Conservation (phyloP, 257 asterid genomes). For the Nicotiana tabacum region DNA sequence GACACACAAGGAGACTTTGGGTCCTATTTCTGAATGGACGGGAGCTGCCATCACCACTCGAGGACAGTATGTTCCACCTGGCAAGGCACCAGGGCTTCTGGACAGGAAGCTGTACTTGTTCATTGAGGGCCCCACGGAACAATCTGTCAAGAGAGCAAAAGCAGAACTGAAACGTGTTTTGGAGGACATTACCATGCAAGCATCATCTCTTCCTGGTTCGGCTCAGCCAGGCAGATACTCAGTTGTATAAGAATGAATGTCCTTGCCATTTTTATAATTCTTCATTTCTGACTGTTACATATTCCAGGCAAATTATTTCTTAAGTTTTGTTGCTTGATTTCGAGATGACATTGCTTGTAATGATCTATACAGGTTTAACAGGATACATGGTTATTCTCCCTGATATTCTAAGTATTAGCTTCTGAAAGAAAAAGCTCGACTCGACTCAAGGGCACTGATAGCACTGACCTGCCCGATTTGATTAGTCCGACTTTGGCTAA, state of each 20-base stretch:
- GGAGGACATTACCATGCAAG: constrained; percentile 88
- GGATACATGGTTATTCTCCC: constrained; percentile 1
- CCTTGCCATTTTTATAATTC: not conserved
- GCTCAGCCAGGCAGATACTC: constrained; percentile 88
- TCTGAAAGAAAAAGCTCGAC: too few species aligned
- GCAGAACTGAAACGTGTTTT: constrained; percentile 77
- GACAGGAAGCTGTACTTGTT: constrained; percentile 88
- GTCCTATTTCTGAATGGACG: constrained; percentile 91
- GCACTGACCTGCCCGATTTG: too few species aligned
- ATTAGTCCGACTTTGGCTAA: too few species aligned
- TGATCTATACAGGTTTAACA: constrained; percentile 13
- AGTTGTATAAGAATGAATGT: constrained; percentile 36
- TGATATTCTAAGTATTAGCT: not conserved
- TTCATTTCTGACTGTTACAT: not conserved
- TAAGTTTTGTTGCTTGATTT: not conserved
- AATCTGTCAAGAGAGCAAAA: constrained; percentile 86
- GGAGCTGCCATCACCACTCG: constrained; percentile 95
- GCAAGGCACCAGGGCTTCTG: constrained; percentile 62
- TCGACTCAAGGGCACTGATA: too few species aligned
- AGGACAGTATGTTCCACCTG: constrained; percentile 73
- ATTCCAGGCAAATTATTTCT: not conserved
- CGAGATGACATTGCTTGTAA: constrained; percentile 9
- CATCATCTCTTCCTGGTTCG: constrained; percentile 80
- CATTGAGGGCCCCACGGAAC: constrained; percentile 91
- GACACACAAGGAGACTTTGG: constrained; percentile 88